Evolutionary conservation across 805 yeast genomes (phyloP).

Genomic region (Candida endomychidarum): DNA sequence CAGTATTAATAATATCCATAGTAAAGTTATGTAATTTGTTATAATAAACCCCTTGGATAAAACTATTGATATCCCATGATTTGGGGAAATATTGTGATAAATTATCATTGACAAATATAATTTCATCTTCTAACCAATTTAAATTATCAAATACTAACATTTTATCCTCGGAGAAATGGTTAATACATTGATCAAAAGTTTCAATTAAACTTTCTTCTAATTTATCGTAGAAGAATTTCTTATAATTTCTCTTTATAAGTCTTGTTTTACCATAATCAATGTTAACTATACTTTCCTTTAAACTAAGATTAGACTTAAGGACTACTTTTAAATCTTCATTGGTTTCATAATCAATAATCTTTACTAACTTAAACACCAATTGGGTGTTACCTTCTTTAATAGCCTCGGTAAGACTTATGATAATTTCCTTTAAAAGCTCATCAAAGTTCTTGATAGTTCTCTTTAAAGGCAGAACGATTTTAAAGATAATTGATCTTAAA

Average conservation of each 20-base stretch:
- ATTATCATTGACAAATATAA: slow-evolving; percentile 61
- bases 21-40: slow-evolving; percentile 61
- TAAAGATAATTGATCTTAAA: slow-evolving; percentile 61
- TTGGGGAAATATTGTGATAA: slow-evolving; percentile 62
- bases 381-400: slow-evolving; percentile 66
- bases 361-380: slow-evolving; percentile 68
- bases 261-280: slow-evolving; percentile 31
- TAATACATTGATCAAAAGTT: slow-evolving; percentile 66
- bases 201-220: slow-evolving; percentile 61
- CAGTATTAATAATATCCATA: slow-evolving; percentile 60
- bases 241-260: slow-evolving; percentile 55
- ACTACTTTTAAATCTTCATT: slow-evolving; percentile 62
- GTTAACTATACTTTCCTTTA: slow-evolving; percentile 19
- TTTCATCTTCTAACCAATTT: slow-evolving; percentile 82
- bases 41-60: slow-evolving; percentile 66
- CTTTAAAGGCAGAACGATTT: slow-evolving; percentile 52
- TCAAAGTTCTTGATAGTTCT: slow-evolving; percentile 60
- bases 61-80: slow-evolving; percentile 70
- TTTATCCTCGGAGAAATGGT: slow-evolving; percentile 47
- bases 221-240: slow-evolving; percentile 56
- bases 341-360: slow-evolving; percentile 79
- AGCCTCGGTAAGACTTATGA: slow-evolving; percentile 69
- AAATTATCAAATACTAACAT: slow-evolving; percentile 67
- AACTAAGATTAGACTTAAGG: slow-evolving; percentile 31
- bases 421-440: slow-evolving; percentile 59